Conservation (phyloP, 495 filamentous ascomycete genomes). For the Lindgomyces ingoldianus region DNA sequence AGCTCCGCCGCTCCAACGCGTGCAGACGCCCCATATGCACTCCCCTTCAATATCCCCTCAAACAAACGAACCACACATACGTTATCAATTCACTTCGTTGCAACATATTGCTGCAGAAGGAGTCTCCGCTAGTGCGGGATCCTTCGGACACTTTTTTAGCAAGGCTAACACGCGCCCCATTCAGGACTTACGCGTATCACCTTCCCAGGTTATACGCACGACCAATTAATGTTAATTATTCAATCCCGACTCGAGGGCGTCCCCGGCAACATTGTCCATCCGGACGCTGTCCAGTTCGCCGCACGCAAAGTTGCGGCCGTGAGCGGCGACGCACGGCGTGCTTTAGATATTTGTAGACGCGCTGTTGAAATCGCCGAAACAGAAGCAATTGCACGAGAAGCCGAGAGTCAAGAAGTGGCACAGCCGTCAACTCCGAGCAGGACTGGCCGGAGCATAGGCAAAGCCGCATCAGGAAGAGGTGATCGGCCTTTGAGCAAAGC, state of each 20-base stretch:
- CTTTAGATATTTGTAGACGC: slow-evolving; percentile 91
- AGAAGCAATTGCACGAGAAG: slow-evolving; percentile 47
- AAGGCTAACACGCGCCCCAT: slow-evolving; percentile 27
- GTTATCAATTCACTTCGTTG: background rate
- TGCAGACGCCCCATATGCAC: slow-evolving; percentile 3
- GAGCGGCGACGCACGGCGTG: slow-evolving; percentile 87
- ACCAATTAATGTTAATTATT: slow-evolving; percentile 97
- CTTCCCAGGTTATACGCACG: slow-evolving; percentile 95
- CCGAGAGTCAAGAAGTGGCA: slow-evolving; percentile 41
- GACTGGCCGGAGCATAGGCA: slow-evolving; percentile 37
- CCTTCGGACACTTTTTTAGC: slow-evolving; percentile 27
- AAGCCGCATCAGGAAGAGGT: slow-evolving; percentile 4
- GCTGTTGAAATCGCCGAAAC: slow-evolving; percentile 95
- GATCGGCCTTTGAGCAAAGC: slow-evolving; percentile 1
- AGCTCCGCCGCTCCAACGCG: slow-evolving; percentile 11
- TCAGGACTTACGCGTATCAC: slow-evolving; percentile 69
- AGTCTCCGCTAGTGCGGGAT: slow-evolving; percentile 9
- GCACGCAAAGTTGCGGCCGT: slow-evolving; percentile 96
- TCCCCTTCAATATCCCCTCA: slow-evolving; percentile 11
- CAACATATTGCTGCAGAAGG: slow-evolving; percentile 15
- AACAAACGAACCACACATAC: slow-evolving; percentile 14
- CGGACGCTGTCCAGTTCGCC: slow-evolving; percentile 95
- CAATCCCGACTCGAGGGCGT: slow-evolving; percentile 83
- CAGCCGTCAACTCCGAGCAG: slow-evolving; percentile 50
- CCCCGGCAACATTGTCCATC: slow-evolving; percentile 83